phyloP scores from a whole-genome alignment of 2,329 filamentous ascomycete genomes.

The Beauveria pseudobassiana region DNA sequence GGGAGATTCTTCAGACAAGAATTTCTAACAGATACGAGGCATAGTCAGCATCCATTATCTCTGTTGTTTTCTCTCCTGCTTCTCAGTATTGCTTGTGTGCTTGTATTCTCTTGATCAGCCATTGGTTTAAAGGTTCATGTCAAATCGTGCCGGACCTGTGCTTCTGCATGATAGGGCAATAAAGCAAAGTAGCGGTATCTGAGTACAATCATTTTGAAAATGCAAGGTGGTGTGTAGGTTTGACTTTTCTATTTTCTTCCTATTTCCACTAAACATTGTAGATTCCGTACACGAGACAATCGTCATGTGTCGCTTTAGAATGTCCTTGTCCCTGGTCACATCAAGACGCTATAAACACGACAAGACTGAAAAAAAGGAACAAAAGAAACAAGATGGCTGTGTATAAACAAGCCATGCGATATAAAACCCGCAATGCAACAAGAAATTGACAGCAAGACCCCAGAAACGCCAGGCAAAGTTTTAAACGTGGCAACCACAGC shows the following conservation, averaged over 20 bases:
- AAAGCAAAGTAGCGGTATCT: neutral
- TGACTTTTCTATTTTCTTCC: neutral
- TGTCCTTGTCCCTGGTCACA: no score
- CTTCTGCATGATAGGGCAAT: neutral
- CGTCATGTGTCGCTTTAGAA: no score
- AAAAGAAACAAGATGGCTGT: neutral
- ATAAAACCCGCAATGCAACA: neutral
- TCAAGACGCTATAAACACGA: no score
- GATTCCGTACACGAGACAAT: neutral
- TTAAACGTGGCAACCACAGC: neutral
- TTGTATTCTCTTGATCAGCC: neutral
- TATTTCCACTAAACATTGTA: neutral
- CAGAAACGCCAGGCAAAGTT: slow-evolving; percentile 5
- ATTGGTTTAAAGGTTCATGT: neutral
- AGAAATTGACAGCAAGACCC: neutral
- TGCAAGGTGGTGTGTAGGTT: no score
- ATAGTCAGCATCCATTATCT: slow-evolving; percentile 4
- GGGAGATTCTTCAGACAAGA: neutral
- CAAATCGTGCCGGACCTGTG: neutral
- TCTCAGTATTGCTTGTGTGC: neutral
- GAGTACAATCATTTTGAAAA: no score
- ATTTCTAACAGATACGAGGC: slow-evolving; percentile 2
- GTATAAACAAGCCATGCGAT: neutral
- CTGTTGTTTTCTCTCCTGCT: neutral
- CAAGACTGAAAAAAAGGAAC: neutral